phyloP scores from a whole-genome alignment of 257 asterid genomes.

The Capsicum baccatum region DNA sequence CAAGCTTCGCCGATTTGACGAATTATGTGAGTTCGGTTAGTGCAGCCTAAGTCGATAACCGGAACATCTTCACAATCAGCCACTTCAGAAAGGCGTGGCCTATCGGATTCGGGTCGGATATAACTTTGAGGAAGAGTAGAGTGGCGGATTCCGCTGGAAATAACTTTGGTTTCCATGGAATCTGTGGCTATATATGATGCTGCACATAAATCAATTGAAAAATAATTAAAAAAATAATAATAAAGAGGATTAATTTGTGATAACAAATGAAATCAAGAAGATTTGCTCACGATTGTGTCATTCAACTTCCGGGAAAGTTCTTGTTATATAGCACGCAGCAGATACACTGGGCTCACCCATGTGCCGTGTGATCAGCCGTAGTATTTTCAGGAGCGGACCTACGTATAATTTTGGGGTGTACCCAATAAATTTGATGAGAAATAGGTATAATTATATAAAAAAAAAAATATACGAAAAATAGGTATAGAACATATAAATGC shows the following conservation, averaged over 20 bases:
- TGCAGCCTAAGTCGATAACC: constrained; percentile 58
- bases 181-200: neutral
- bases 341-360: too few species aligned
- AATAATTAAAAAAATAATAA: neutral
- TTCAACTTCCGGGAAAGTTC: neutral
- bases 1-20: constrained; percentile 70
- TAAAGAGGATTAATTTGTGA: too few species aligned
- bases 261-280: neutral
- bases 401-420: too few species aligned
- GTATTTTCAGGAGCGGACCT: too few species aligned
- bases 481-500: too few species aligned
- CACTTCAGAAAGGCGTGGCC: constrained; percentile 63
- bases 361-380: neutral
- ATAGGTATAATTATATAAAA: too few species aligned
- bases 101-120: constrained; percentile 72
- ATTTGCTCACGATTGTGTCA: neutral
- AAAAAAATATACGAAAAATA: too few species aligned
- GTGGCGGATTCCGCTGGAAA: constrained; percentile 62
- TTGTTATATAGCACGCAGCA: neutral
- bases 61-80: constrained; percentile 64
- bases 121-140: constrained; percentile 64
- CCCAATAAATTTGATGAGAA: too few species aligned
- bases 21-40: constrained; percentile 42
- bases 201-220: neutral
- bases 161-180: constrained; percentile 55